Percentiles rank a stretch among this genome's conserved stretches.
These are phyloP conservation scores for Globisporangium parvum DNA, from an alignment of 352 stramenopile species.

Conservation along the genomic window DNA sequence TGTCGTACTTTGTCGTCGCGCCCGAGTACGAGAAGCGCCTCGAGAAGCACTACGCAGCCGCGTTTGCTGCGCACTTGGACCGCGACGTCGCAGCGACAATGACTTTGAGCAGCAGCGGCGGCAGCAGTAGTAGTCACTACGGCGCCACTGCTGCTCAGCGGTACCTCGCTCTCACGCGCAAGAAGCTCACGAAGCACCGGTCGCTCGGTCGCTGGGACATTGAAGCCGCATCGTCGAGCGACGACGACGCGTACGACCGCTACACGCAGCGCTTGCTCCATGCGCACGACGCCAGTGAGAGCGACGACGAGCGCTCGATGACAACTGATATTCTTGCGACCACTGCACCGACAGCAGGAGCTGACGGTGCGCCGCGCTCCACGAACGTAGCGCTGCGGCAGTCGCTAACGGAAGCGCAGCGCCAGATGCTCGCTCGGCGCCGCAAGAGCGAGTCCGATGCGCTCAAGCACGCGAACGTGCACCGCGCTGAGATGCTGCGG, in stretches of 20 bases:
- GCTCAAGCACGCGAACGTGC: conserved; percentile 38
- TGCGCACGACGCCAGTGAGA: neutral
- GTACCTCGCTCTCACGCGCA: conserved; percentile 15
- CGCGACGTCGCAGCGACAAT: conserved; percentile 3
- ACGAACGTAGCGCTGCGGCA: conserved; percentile 12
- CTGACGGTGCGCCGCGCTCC: neutral
- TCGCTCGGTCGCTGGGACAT: conserved; percentile 38
- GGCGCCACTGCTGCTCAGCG: neutral
- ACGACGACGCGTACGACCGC: conserved; percentile 26
- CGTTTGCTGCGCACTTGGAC: conserved; percentile 19
- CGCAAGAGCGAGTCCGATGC: conserved; percentile 73
- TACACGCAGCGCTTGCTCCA: conserved; percentile 4
- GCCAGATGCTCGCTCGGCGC: conserved; percentile 30
- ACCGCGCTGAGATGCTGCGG: conserved; percentile 57
- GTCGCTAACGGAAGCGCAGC: conserved; percentile 12
- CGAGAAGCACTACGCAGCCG: conserved; percentile 46
- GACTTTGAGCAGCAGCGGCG: conserved; percentile 12
- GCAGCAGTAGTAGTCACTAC: no score
- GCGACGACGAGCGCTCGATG: neutral
- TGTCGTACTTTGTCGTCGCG: conserved; percentile 80
- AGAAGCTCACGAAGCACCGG: conserved; percentile 30
- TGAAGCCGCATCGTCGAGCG: conserved; percentile 33
- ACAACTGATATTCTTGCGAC: neutral
- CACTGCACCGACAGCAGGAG: neutral
- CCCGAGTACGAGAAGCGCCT: conserved; percentile 71